phyloP scores from a whole-genome alignment of 257 asterid genomes.

The Eustoma russellianum region DNA sequence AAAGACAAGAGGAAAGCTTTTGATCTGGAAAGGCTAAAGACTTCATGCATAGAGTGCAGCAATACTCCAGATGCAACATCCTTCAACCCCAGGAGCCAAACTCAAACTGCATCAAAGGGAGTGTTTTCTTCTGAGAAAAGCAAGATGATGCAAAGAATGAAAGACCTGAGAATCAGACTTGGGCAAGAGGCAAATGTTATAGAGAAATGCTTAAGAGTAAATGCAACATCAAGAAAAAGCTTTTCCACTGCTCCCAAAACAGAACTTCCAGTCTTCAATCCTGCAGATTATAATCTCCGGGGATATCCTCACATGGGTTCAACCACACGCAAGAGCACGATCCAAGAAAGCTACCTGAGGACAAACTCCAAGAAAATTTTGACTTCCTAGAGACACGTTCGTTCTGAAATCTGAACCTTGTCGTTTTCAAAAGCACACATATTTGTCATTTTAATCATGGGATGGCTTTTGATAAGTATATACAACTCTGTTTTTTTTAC shows the following conservation, averaged over 20 bases:
- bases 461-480: too few relatives aligned
- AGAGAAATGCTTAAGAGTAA: conserved; percentile 41
- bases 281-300: conserved; percentile 36
- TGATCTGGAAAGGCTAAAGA: conserved; percentile 30
- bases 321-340: conserved; percentile 15
- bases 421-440: too few relatives aligned
- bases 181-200: conserved; percentile 43
- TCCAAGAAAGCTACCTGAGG: not conserved
- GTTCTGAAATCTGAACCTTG: too few relatives aligned
- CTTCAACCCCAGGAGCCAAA: conserved; percentile 3
- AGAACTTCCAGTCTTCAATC: conserved; percentile 50
- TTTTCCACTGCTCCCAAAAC: conserved; percentile 7
- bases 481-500: too few relatives aligned
- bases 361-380: conserved; percentile 1
- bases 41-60: conserved; percentile 34
- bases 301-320: conserved; percentile 35
- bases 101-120: conserved; percentile 6
- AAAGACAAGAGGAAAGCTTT: conserved; percentile 32
- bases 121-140: conserved; percentile 14
- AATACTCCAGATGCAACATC: conserved; percentile 2
- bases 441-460: too few relatives aligned
- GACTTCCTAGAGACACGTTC: not conserved
- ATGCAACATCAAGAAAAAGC: conserved; percentile 22
- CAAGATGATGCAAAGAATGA: conserved; percentile 20
- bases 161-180: conserved; percentile 37